Evolutionary conservation across 1,284 basidiomycete genomes (phyloP), one percentile per base, ranked within the genome.

Genomic region (Quambalaria eucalypti): DNA sequence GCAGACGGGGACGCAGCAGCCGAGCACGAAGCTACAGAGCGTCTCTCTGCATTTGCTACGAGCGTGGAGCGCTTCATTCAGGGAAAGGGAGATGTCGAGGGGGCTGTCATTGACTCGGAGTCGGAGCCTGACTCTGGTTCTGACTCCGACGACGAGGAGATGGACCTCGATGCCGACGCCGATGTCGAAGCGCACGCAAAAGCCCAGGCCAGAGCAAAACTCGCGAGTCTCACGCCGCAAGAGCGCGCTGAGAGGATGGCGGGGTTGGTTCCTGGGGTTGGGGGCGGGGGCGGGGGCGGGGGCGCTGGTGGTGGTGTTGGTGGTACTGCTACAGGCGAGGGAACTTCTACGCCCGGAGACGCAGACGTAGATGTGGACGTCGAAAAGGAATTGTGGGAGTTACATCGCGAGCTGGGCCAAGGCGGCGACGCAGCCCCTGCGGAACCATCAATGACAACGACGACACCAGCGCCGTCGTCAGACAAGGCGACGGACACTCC

Each of bases 71-170:
- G 54, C 36, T 73, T 73, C 48, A 44, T 73, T 23, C 53, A 63
- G 16, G 65, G 61, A 4, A 56, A 66, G 23, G 70, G 69, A 6
- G 66, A 66, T 42, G 50, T 64, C 19, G 56, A 62, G 12, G 71
- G 71, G 21, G 71, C 69, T 10, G n/a, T 68, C 8, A 68, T 73
- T 42, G 12, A 33, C 5, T n/a, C n/a, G n/a, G 14, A 52, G 23
- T 21, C 46, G 33, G 46, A 38, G 30, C 31, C 28, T 21, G 54
- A 31, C 7, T 19, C n/a, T 39, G 42, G 46, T 3, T 61, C 63
- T 23, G 61, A 65, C n/a, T 67, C 69, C 9, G 71, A 71, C 29
- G 69, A 68, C 25, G 70, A 72, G 68, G 71, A 67, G 36, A 61
- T 59, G 47, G 65, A 70, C 53, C 65, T 73, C 16, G 64, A 61